Evolutionary conservation across 2,329 filamentous ascomycete genomes (phyloP).

Genomic region (Teratosphaeria viscida): DNA sequence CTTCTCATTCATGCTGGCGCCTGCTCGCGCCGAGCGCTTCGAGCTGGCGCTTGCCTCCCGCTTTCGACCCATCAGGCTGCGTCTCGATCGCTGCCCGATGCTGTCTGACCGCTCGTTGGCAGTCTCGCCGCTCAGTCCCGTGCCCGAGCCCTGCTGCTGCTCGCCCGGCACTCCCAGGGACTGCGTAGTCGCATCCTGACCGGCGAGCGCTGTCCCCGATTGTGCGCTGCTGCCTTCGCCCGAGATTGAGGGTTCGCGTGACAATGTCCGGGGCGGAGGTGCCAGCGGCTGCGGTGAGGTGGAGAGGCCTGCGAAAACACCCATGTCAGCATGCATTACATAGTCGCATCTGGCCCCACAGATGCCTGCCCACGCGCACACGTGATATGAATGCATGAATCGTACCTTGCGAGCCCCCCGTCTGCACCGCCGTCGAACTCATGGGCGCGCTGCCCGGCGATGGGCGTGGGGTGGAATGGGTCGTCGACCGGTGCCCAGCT

Average conservation of each 20-base stretch:
- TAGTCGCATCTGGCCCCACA: background rate
- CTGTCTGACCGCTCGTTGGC: slow-evolving; percentile 34
- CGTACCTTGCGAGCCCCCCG: slow-evolving; percentile 2
- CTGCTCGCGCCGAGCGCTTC: slow-evolving; percentile 32
- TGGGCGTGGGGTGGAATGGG: background rate
- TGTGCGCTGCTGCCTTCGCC: slow-evolving; percentile 9
- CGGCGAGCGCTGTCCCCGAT: slow-evolving; percentile 6
- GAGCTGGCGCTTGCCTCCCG: slow-evolving; percentile 37
- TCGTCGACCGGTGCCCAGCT: background rate
- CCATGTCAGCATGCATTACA: background rate
- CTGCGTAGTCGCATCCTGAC: slow-evolving; percentile 4
- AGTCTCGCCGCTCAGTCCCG: slow-evolving; percentile 34
- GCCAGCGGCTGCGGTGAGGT: slow-evolving; percentile 14
- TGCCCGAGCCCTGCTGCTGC: slow-evolving; percentile 16
- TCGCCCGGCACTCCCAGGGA: slow-evolving; percentile 8
- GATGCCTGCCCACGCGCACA: background rate
- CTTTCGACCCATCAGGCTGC: slow-evolving; percentile 35
- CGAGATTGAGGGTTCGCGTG: slow-evolving; percentile 8
- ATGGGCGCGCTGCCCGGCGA: background rate
- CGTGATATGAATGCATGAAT: background rate
- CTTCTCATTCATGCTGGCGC: slow-evolving; percentile 30
- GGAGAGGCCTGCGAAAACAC: slow-evolving; percentile 9
- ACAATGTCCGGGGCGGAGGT: slow-evolving; percentile 10
- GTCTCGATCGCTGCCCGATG: slow-evolving; percentile 34
- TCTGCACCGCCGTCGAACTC: background rate